A percentile compares a stretch with the other conserved stretches of the same genome.
phyloP scores from a whole-genome alignment of 306 rosid species.

The Parietaria judaica region DNA sequence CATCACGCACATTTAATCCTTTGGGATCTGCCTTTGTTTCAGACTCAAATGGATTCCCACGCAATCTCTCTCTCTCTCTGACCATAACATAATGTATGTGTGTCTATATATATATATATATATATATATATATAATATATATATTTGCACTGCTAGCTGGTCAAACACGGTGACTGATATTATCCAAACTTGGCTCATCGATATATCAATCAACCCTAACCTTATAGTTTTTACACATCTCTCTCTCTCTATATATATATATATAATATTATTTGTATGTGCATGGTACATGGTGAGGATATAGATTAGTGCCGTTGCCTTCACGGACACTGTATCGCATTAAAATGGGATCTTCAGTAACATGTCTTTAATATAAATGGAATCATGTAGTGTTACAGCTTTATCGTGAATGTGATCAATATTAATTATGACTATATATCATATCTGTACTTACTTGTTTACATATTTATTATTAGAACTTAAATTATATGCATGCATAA shows the following conservation, averaged over 20 bases:
- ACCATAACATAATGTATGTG: constrained; percentile 2
- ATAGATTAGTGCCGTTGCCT: constrained; percentile 51
- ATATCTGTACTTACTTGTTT: not conserved
- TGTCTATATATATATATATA: not conserved
- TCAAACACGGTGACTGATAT: constrained; percentile 56
- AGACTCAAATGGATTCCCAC: constrained; percentile 60
- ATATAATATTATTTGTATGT: not conserved
- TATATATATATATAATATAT: not conserved
- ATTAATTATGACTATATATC: not conserved
- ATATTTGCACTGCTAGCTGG: constrained; percentile 29
- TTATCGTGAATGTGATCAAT: not conserved
- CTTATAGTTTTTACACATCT: not conserved
- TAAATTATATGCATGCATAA: not conserved
- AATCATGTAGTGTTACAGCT: constrained; percentile 17
- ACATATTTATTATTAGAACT: not conserved
- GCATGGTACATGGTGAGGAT: not conserved
- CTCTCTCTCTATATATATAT: not conserved
- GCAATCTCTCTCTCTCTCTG: constrained; percentile 36
- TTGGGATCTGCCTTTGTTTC: constrained; percentile 39
- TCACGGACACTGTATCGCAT: constrained; percentile 44
- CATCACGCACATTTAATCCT: not conserved
- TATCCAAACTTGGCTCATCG: constrained; percentile 7
- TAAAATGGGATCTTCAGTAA: not conserved
- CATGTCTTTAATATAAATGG: constrained; percentile 4
- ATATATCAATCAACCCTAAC: not conserved